Percentiles rank a stretch among this genome's conserved stretches.
These are phyloP conservation scores for Fusarium haematococcum DNA, from an alignment of 2,329 filamentous ascomycete species.

Conservation along the genomic window DNA sequence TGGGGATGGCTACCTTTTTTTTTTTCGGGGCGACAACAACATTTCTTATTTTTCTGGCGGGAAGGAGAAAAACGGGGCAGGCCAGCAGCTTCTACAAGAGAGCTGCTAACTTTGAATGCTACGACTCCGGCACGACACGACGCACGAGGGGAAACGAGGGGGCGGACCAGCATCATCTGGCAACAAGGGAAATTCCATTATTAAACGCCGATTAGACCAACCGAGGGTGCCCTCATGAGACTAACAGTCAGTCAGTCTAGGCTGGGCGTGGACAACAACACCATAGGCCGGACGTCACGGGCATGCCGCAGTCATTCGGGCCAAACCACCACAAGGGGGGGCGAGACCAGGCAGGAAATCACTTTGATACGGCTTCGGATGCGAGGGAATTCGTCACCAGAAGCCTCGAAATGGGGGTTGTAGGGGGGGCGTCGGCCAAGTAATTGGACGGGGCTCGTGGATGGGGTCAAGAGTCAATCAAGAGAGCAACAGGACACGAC, in stretches of 20 bases:
- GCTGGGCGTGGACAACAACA: constrained; percentile 2
- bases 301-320: constrained; percentile 10
- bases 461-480: constrained; percentile 27
- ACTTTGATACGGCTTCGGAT: constrained; percentile 24
- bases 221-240: constrained; percentile 31
- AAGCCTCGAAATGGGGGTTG: constrained; percentile 4
- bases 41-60: constrained; percentile 59
- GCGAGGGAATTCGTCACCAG: constrained; percentile 13
- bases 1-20: constrained; percentile 67
- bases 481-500: constrained; percentile 23
- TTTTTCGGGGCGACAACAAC: constrained; percentile 59
- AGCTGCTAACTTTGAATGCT: constrained; percentile 39
- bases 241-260: neutral
- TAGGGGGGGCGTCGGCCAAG: constrained; percentile 34
- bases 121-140: constrained; percentile 44
- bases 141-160: constrained; percentile 38
- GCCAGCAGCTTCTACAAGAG: constrained; percentile 36
- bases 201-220: constrained; percentile 43
- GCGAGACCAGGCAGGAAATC: constrained; percentile 4
- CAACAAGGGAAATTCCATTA: constrained; percentile 46
- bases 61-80: constrained; percentile 62
- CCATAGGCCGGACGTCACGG: neutral
- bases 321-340: constrained; percentile 28
- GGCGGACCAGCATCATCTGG: constrained; percentile 42
- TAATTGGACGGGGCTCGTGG: constrained; percentile 20